Evolutionary conservation across 2,329 filamentous ascomycete genomes (phyloP), one percentile per base, ranked within the genome.

Genomic region (Neonectria magnoliae): DNA sequence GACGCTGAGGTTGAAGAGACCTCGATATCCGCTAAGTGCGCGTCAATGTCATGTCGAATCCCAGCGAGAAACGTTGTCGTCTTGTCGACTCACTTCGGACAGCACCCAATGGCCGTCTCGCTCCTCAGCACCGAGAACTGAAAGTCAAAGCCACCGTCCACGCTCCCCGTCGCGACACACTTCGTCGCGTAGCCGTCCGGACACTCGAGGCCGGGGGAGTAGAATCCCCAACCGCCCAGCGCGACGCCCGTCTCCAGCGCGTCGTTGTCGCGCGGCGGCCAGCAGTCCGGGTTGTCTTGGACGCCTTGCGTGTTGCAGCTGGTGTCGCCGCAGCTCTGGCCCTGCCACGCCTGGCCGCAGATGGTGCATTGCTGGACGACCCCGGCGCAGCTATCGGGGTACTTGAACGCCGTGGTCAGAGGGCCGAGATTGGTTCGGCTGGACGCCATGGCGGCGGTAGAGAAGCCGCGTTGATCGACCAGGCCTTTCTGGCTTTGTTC

Each of bases 21-120:
- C 67, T 5, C 11, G 3, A 31, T 54, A 69, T 9, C 62, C 67
- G 29, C 64, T 68, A 10, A 8, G 6, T 16, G 8, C 5, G 38
- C 6, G n/a, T 29, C 27, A 20, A 31, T 25, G 5, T 45, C 11
- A 16, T 3, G 22, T 14, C 45, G 2, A 16, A 5, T 1, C 13
- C 2, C 33, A 16, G 14, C 13, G n/a, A 8, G 25, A 8, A 2
- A 25, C 22, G 25, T 25, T 5, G 25, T 6, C 13, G 13, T 16
- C 11, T 5, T 4, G 7, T 25, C 11, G 27, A 73, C 76, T 67
- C 65, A 75, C 68, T 64, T 63, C 25, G 77, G 77, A 65, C 77
- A 79, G 51, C 77, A 79, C 2, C 76, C 77, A 5, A 77, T 57
- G 2, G 70, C 77, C 10, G 77, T 79, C 62, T 78, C 77, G 3